Conservation (phyloP, 208 protist species). For the Naegleria lovaniensis region DNA sequence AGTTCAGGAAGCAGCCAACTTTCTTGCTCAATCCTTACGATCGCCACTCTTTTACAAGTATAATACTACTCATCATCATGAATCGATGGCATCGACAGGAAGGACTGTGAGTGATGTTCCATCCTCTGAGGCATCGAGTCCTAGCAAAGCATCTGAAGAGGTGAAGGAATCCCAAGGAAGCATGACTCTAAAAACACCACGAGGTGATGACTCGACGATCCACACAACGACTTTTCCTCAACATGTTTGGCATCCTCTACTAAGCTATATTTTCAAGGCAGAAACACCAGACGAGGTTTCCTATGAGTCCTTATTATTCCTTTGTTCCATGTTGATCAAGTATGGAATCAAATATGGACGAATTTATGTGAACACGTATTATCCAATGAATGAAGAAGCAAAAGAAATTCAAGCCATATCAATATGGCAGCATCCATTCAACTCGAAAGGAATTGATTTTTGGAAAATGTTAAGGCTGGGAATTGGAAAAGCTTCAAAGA, state of each 20-base stretch:
- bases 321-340: neutral
- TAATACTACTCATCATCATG: neutral
- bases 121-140: neutral
- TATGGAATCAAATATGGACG: neutral
- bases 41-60: neutral
- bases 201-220: too few species aligned
- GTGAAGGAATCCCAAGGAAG: neutral
- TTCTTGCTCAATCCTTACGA: neutral
- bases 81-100: neutral
- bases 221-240: too few species aligned
- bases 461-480: neutral
- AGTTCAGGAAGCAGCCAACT: neutral
- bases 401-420: neutral
- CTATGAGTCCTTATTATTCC: neutral
- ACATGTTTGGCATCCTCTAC: neutral
- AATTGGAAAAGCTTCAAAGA: neutral
- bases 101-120: neutral
- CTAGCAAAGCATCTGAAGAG: neutral
- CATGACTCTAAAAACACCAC: too few species aligned
- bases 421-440: neutral
- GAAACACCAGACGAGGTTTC: neutral
- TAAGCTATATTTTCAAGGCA: neutral
- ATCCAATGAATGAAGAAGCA: neutral
- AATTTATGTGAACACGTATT: neutral
- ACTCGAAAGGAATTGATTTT: neutral